phyloP scores from a whole-genome alignment of 2,329 filamentous ascomycete species.

The Colletotrichum camelliae region DNA sequence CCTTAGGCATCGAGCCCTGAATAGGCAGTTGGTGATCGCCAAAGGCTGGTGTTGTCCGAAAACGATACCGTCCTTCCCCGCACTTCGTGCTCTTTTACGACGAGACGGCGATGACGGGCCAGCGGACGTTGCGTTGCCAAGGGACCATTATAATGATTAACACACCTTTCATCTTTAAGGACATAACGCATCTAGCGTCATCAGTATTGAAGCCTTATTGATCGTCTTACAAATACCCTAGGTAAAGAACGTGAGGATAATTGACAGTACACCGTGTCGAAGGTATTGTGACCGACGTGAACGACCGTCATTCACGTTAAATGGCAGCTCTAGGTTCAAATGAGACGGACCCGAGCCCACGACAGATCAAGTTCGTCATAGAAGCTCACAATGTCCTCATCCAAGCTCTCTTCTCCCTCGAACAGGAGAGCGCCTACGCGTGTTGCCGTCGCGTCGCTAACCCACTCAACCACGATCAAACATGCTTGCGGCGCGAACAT shows the following conservation, averaged over 20 bases:
- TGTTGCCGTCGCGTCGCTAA: background rate
- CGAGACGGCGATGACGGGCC: background rate
- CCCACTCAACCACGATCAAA: background rate
- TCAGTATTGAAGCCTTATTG: background rate
- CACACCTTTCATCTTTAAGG: accelerated
- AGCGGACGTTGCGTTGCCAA: background rate
- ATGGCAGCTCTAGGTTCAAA: background rate
- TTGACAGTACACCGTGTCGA: background rate
- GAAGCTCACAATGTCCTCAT: background rate
- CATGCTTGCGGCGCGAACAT: background rate
- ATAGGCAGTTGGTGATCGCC: background rate
- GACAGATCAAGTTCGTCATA: background rate
- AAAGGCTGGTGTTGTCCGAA: background rate
- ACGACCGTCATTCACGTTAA: too few relatives aligned
- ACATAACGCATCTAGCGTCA: background rate
- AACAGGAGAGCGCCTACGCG: background rate
- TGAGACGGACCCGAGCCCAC: background rate
- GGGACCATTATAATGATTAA: background rate
- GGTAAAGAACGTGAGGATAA: background rate
- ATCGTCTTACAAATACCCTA: background rate
- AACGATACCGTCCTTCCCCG: background rate
- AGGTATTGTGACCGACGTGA: background rate
- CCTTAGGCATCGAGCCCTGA: background rate
- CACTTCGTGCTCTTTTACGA: background rate
- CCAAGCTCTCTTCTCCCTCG: background rate